Percentiles rank a stretch among this genome's conserved stretches.
Conservation (phyloP, 1,139 yeast genomes). For the Debaryomyces coudertii region DNA sequence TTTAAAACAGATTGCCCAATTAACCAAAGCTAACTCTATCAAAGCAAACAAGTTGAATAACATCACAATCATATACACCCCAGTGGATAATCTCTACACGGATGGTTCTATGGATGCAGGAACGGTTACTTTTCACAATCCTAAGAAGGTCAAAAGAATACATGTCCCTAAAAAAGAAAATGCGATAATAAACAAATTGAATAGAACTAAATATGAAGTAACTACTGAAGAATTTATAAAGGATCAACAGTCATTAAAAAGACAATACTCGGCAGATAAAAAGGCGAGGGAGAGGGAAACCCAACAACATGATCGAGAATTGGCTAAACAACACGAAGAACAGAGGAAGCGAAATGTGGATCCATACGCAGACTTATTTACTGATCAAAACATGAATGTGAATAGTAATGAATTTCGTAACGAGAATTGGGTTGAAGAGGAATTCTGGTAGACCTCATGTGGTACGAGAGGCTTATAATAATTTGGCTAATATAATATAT, state of each 20-base stretch:
- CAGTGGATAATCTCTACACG: conserved; percentile 72
- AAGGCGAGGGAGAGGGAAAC: conserved; percentile 35
- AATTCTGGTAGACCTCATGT: conserved; percentile 48
- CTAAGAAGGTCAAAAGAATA: conserved; percentile 54
- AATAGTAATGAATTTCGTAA: conserved; percentile 56
- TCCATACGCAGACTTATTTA: conserved; percentile 62
- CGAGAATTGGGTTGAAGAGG: conserved; percentile 68
- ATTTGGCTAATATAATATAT: background rate
- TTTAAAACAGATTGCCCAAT: conserved; percentile 66
- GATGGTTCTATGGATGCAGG: conserved; percentile 83
- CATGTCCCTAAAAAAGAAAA: conserved; percentile 63
- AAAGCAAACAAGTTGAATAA: conserved; percentile 76
- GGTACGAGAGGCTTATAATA: background rate
- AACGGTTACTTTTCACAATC: conserved; percentile 72
- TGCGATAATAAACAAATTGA: conserved; percentile 63
- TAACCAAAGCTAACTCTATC: conserved; percentile 80
- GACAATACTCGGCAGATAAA: conserved; percentile 39
- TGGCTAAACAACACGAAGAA: conserved; percentile 26
- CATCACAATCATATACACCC: conserved; percentile 72
- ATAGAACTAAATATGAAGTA: conserved; percentile 59
- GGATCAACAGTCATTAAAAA: conserved; percentile 42
- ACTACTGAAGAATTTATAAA: conserved; percentile 55
- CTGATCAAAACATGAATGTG: conserved; percentile 49
- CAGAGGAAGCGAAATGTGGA: conserved; percentile 40
- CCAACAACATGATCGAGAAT: conserved; percentile 29